Conservation (phyloP, 176 grass and related monocot genomes). For the Puya raimondii region DNA sequence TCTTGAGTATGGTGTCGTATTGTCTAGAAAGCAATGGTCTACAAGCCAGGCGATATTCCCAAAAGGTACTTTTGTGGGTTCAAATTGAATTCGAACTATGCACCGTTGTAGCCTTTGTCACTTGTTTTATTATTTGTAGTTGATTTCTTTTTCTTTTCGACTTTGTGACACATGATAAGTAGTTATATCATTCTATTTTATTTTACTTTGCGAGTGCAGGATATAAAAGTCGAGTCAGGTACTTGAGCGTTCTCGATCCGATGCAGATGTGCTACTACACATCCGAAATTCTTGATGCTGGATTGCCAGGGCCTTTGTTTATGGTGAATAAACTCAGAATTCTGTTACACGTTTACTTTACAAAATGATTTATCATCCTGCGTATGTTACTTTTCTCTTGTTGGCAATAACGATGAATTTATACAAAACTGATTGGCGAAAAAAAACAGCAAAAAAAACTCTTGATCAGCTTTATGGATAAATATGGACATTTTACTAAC, state of each 20-base stretch:
- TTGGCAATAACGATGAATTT: not conserved
- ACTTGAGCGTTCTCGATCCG: constrained; percentile 67
- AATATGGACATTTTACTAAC: too few relatives aligned
- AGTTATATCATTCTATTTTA: not conserved
- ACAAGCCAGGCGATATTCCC: constrained; percentile 70
- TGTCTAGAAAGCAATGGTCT: constrained; percentile 70
- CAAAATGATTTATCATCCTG: not conserved
- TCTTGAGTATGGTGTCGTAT: constrained; percentile 64
- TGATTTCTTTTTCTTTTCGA: constrained; percentile 1
- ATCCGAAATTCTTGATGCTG: constrained; percentile 89
- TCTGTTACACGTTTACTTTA: not conserved
- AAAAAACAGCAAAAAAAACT: too few relatives aligned
- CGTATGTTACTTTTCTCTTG: not conserved
- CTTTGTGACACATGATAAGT: not conserved
- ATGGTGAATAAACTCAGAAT: constrained; percentile 35
- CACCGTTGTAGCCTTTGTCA: not conserved
- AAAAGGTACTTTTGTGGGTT: constrained; percentile 51
- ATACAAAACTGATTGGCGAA: too few relatives aligned
- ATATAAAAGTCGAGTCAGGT: constrained; percentile 87
- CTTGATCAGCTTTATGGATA: not conserved
- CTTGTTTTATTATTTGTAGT: constrained; percentile 4
- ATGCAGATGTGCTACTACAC: constrained; percentile 59
- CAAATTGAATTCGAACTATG: not conserved
- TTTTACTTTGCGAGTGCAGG: constrained; percentile 42
- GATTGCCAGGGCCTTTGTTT: constrained; percentile 67